Conservation (phyloP, 2,329 filamentous ascomycete genomes). For the Penicillium sp. region DNA sequence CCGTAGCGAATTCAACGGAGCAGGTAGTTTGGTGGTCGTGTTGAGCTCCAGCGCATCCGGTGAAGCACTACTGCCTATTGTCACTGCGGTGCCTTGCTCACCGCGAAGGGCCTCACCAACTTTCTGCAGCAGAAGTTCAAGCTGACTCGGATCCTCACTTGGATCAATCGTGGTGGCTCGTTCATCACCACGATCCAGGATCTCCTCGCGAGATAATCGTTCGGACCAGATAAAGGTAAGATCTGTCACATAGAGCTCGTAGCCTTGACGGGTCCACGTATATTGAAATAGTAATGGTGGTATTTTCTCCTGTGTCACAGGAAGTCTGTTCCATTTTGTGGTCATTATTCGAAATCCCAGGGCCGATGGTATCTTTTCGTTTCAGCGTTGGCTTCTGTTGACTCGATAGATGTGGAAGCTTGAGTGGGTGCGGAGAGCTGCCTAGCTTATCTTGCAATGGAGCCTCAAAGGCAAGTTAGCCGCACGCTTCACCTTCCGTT, state of each 20-base stretch:
- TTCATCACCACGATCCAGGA: slow-evolving; percentile 45
- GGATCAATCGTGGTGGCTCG: slow-evolving; percentile 55
- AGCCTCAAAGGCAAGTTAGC: slow-evolving; percentile 9
- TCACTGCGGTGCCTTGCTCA: slow-evolving; percentile 26
- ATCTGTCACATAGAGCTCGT: slow-evolving; percentile 53
- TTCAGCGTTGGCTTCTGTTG: neutral
- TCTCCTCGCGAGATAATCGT: slow-evolving; percentile 39
- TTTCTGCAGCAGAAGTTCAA: slow-evolving; percentile 51
- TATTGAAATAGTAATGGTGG: slow-evolving; percentile 39
- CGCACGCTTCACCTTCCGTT: slow-evolving; percentile 21
- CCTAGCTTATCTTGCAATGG: slow-evolving; percentile 1
- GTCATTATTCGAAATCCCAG: slow-evolving; percentile 21
- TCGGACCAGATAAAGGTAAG: slow-evolving; percentile 55
- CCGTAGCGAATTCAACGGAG: slow-evolving; percentile 46
- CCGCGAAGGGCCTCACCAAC: slow-evolving; percentile 45
- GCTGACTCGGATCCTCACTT: slow-evolving; percentile 51
- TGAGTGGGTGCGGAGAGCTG: slow-evolving; percentile 6
- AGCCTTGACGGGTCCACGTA: slow-evolving; percentile 34
- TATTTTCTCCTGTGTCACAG: slow-evolving; percentile 16
- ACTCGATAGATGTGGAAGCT: neutral
- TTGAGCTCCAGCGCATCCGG: slow-evolving; percentile 40
- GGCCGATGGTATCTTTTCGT: neutral
- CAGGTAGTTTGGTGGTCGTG: slow-evolving; percentile 47
- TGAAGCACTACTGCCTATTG: slow-evolving; percentile 24
- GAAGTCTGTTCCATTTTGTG: slow-evolving; percentile 33